A percentile compares a stretch with the other conserved stretches of the same genome.
Evolutionary conservation across 2,329 filamentous ascomycete genomes (phyloP).

Genomic region (Paecilomyces variotii): DNA sequence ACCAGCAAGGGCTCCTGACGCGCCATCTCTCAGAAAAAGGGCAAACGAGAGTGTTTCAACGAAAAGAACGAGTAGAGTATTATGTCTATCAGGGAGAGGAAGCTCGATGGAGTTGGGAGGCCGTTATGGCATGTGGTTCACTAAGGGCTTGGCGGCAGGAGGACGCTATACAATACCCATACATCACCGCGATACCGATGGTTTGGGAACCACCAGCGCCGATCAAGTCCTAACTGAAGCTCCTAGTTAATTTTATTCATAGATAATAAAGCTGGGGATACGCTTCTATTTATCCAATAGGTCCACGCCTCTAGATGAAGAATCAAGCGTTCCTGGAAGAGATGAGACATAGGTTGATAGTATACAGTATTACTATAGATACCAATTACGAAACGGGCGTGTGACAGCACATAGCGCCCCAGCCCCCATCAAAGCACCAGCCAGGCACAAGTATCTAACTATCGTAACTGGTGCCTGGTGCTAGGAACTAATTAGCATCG

Average conservation of each 20-base stretch:
- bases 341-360: not conserved
- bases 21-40: slow-evolving; percentile 16
- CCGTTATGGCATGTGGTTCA: not conserved
- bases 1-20: slow-evolving; percentile 47
- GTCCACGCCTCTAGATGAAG: not conserved
- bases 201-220: not conserved
- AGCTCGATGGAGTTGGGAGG: not conserved
- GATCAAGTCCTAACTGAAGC: not conserved
- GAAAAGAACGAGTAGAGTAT: not conserved
- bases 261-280: too few species aligned
- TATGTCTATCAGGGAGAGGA: not conserved
- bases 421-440: not conserved
- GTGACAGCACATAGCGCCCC: not conserved
- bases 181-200: not conserved
- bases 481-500: not conserved
- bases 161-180: not conserved
- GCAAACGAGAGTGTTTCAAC: not conserved
- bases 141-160: not conserved
- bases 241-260: too few species aligned
- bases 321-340: not conserved
- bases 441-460: not conserved
- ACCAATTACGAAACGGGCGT: not conserved
- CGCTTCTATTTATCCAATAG: not conserved
- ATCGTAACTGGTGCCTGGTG: not conserved
- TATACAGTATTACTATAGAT: not conserved